These are phyloP conservation scores for Daedalea quercina DNA, from an alignment of 768 basidiomycete species.

Conservation along the genomic window DNA sequence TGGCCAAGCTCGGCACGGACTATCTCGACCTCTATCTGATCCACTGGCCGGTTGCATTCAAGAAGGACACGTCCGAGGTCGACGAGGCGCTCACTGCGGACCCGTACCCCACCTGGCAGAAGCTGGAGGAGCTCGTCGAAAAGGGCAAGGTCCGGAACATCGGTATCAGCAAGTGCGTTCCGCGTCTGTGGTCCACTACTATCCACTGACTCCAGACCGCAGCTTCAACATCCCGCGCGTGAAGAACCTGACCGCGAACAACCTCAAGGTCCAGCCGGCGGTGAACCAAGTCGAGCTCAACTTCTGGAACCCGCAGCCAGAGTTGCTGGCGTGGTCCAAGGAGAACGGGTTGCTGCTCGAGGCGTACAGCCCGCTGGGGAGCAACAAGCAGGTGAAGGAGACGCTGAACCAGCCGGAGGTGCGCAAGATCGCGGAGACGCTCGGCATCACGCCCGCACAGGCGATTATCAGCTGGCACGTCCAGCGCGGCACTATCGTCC, in stretches of 20 bases:
- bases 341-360: conserved; percentile 59
- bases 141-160: conserved; percentile 76
- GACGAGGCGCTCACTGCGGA: conserved; percentile 55
- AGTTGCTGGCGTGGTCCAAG: conserved; percentile 71
- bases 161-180: conserved; percentile 71
- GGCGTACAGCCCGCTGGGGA: conserved; percentile 74
- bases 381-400: conserved; percentile 48
- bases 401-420: conserved; percentile 56
- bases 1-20: conserved; percentile 51
- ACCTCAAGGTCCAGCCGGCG: conserved; percentile 54
- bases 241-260: conserved; percentile 54
- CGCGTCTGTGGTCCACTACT: not conserved
- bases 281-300: conserved; percentile 78
- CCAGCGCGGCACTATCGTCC: conserved; percentile 64
- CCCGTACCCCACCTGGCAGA: conserved; percentile 76
- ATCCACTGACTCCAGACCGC: not conserved
- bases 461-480: conserved; percentile 73
- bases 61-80: conserved; percentile 44
- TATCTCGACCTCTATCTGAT: conserved; percentile 81
- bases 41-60: conserved; percentile 74
- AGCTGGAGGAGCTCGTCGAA: conserved; percentile 69
- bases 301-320: conserved; percentile 73
- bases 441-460: conserved; percentile 70
- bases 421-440: conserved; percentile 48
- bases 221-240: conserved; percentile 48